Evolutionary conservation across 306 rosid species (phyloP).

Genomic region (Coriaria nepalensis): DNA sequence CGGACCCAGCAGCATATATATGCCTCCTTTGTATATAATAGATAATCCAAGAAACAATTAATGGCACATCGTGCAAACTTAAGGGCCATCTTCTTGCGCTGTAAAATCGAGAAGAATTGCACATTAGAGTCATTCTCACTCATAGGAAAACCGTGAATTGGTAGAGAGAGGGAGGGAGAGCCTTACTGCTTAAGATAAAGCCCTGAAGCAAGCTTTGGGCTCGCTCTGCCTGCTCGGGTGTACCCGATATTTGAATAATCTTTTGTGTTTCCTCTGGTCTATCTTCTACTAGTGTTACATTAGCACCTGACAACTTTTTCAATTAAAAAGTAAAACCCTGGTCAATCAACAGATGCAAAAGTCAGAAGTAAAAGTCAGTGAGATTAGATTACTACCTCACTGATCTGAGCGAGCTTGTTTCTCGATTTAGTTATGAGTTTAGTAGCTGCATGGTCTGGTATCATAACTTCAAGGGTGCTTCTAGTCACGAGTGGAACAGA

Average conservation of each 20-base stretch:
- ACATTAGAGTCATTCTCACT: not conserved
- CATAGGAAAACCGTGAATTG: not conserved
- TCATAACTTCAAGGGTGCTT: constrained; percentile 86
- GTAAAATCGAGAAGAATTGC: constrained; percentile 15
- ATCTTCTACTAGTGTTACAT: constrained; percentile 76
- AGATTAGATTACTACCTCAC: constrained; percentile 53
- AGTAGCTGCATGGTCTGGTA: constrained; percentile 83
- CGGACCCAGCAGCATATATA: no score
- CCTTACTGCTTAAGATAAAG: constrained; percentile 89
- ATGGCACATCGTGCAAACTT: constrained; percentile 2
- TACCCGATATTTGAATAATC: constrained; percentile 80
- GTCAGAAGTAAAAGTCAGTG: not conserved
- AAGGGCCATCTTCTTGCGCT: constrained; percentile 98
- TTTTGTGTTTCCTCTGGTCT: constrained; percentile 62
- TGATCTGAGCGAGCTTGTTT: constrained; percentile 89
- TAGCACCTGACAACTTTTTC: constrained; percentile 88
- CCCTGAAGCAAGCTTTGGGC: constrained; percentile 99
- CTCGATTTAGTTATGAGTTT: constrained; percentile 80
- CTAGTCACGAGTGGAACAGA: constrained; percentile 83
- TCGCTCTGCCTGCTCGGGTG: constrained; percentile 95
- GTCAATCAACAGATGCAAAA: not conserved
- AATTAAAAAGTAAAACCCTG: constrained; percentile 11
- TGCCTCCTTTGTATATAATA: no score
- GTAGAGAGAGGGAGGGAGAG: constrained; percentile 4
- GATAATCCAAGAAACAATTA: no score